These are phyloP conservation scores for Malus domestica DNA, from an alignment of 306 rosid species.

Conservation along the genomic window DNA sequence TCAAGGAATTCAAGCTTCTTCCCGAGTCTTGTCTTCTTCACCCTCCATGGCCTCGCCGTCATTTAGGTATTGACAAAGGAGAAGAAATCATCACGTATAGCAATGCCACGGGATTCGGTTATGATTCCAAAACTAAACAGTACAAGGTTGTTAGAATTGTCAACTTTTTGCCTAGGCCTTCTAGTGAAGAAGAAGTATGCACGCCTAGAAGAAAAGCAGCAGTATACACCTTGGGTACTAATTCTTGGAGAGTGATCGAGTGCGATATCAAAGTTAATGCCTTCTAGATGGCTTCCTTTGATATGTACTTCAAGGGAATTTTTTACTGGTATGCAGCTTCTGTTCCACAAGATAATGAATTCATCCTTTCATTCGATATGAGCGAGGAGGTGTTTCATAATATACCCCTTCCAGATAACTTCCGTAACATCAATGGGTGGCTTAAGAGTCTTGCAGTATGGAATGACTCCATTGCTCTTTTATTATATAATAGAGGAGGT, in stretches of 20 bases:
- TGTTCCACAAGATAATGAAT: not conserved
- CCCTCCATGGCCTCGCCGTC: not conserved
- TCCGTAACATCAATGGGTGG: not conserved
- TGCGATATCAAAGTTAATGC: not conserved
- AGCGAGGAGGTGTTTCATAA: not conserved
- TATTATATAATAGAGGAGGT: not conserved
- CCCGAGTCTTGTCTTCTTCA: not conserved
- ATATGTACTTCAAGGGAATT: not conserved
- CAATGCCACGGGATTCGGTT: not conserved
- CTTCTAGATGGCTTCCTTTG: not conserved
- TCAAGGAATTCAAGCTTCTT: not conserved
- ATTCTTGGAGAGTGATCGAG: not conserved
- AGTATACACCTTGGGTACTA: not conserved
- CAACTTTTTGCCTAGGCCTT: no score
- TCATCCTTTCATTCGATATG: not conserved
- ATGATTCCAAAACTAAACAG: not conserved
- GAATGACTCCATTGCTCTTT: not conserved
- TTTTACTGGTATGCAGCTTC: not conserved
- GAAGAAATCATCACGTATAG: no score
- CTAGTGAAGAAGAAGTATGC: not conserved
- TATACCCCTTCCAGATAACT: not conserved
- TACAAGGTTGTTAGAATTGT: not conserved
- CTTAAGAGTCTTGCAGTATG: not conserved
- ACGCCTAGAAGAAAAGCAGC: not conserved
- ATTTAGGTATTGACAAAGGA: not conserved